Conservation (phyloP, 2,329 filamentous ascomycete genomes). For the Pleoardoris graminearum region DNA sequence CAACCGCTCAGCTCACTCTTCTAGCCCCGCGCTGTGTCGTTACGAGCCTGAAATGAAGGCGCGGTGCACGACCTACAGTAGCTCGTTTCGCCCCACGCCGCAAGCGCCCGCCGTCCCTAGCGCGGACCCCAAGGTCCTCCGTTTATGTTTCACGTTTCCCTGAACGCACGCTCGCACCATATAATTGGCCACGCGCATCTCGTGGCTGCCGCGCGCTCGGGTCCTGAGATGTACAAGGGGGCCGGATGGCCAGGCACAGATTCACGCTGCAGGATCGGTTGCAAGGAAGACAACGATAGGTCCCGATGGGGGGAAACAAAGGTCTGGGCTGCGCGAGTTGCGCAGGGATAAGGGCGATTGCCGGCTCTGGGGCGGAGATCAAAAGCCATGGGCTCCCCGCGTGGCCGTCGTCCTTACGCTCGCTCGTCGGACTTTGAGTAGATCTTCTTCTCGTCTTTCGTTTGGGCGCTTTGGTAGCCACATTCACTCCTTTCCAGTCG, state of each 20-base stretch:
- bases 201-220: constrained; percentile 29
- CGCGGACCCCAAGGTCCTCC: constrained; percentile 11
- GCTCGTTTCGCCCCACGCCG: constrained; percentile 33
- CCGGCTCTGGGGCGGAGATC: constrained; percentile 11
- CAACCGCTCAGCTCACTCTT: background rate
- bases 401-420: constrained; percentile 29
- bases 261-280: constrained; percentile 22
- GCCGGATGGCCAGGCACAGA: constrained; percentile 20
- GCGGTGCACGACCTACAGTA: constrained; percentile 36
- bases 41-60: constrained; percentile 28
- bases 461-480: constrained; percentile 32
- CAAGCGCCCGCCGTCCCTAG: constrained; percentile 29
- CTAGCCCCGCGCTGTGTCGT: background rate
- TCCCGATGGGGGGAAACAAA: constrained; percentile 23
- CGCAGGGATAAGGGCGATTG: constrained; percentile 21
- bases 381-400: constrained; percentile 28
- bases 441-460: constrained; percentile 39
- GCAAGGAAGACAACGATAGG: constrained; percentile 25
- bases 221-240: constrained; percentile 19
- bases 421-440: constrained; percentile 16
- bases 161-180: constrained; percentile 9
- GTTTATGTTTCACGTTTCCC: constrained; percentile 40
- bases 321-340: constrained; percentile 14
- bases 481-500: constrained; percentile 41
- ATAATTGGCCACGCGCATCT: constrained; percentile 30